Evolutionary conservation across 164 flowering plant species (phyloP).

Genomic region (Aristolochia contorta): DNA sequence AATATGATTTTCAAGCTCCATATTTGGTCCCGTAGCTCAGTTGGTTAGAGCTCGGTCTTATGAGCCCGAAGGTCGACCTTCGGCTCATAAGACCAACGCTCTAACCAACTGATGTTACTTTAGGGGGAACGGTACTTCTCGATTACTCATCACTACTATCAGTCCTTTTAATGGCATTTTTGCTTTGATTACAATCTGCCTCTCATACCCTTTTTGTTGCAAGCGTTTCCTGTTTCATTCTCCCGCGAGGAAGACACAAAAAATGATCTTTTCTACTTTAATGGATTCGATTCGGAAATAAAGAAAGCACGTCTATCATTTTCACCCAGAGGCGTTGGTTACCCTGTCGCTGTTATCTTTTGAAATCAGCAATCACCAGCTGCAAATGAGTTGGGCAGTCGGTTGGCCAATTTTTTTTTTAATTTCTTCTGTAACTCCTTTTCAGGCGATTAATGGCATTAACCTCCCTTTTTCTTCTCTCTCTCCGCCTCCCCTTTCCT

Average conservation of each 20-base stretch:
- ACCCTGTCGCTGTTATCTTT: conserved; percentile 19
- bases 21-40: conserved; percentile 64
- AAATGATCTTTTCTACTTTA: neutral
- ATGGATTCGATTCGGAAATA: conserved; percentile 1
- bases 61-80: conserved; percentile 91
- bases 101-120: conserved; percentile 75
- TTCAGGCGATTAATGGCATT: neutral
- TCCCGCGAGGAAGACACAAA: too few species aligned
- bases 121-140: too few species aligned
- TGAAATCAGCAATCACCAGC: conserved; percentile 4
- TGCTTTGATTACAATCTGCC: too few species aligned
- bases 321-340: conserved; percentile 15
- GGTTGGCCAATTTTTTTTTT: conserved; percentile 12
- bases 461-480: conserved; percentile 1
- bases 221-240: too few species aligned
- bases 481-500: neutral
- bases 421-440: conserved; percentile 1
- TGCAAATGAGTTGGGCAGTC: conserved; percentile 22
- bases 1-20: too few species aligned
- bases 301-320: conserved; percentile 5
- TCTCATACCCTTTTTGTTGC: too few species aligned
- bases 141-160: too few species aligned
- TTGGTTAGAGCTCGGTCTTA: conserved; percentile 98
- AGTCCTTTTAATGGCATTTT: too few species aligned
- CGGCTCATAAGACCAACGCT: conserved; percentile 98